phyloP scores from a whole-genome alignment of 2,329 filamentous ascomycete species.

The Davidsoniella neocaledoniae region DNA sequence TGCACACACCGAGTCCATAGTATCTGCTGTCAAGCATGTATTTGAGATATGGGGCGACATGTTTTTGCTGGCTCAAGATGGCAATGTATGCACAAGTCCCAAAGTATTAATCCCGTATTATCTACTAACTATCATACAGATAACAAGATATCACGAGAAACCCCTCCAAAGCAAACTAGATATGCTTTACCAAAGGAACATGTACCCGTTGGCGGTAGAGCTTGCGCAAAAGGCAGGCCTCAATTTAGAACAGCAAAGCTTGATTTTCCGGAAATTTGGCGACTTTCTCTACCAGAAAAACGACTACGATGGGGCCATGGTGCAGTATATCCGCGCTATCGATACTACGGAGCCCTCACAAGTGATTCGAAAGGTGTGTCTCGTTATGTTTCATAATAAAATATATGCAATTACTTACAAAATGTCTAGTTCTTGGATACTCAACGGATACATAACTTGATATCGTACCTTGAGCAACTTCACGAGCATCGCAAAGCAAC shows the following conservation, averaged over 20 bases:
- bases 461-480: constrained; percentile 90
- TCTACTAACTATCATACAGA: constrained; percentile 26
- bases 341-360: constrained; percentile 93
- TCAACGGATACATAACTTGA: constrained; percentile 91
- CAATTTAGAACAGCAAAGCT: constrained; percentile 64
- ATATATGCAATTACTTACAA: constrained; percentile 16
- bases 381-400: background rate
- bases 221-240: constrained; percentile 79
- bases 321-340: constrained; percentile 90
- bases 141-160: constrained; percentile 82
- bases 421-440: constrained; percentile 66
- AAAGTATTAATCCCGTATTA: background rate
- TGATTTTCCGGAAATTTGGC: constrained; percentile 85
- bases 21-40: constrained; percentile 62
- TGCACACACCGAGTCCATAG: constrained; percentile 71
- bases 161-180: constrained; percentile 79
- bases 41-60: constrained; percentile 85
- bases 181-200: constrained; percentile 81
- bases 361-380: constrained; percentile 67
- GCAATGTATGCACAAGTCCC: constrained; percentile 45
- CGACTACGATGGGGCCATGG: constrained; percentile 97
- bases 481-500: constrained; percentile 90
- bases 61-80: constrained; percentile 78
- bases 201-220: constrained; percentile 83
- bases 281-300: constrained; percentile 90